Evolutionary conservation across 805 yeast species (phyloP), one percentile per base, ranked within the genome.

Genomic region (Starmerella apicola): DNA sequence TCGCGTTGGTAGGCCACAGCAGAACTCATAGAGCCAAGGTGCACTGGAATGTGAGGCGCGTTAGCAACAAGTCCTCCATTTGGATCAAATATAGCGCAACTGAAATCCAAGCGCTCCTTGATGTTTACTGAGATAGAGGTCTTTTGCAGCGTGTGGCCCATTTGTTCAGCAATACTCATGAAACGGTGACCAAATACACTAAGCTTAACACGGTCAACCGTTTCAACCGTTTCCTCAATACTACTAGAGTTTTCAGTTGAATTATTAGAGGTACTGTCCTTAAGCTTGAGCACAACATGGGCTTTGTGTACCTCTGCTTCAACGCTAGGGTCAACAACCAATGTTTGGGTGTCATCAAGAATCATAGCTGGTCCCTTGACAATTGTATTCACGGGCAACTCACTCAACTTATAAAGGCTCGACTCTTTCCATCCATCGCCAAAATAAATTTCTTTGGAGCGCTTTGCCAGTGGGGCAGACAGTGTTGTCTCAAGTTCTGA

Each of bases 101-200:
- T 78, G 57, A 79, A 82, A 56, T 82, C 94, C 26, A 81, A 61
- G 38, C 94, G 64, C 55, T 82, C 94, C 54, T 82, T 82, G 29
- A 82, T 86, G 53, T 82, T 82, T 2, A 86, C 80, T 4, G 84
- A 76, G 8, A 82, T 84, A 2, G 88, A 69, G 0, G 91, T 82
- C 59, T 79, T 78, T 48, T 81, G 80, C 40, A 82, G 63, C 4
- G 86, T 78, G 27, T 71, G 71, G 28, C 93, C 88, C 94, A 82
- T 82, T 54, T 80, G 88, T 51, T 82, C 93, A 7, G 94, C 94
- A 57, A 83, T 81, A 46, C 83, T 84, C 88, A 82, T 81, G 57
- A 82, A 82, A 44, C 93, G 65, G 57, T 81, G 85, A 25, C 83
- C 78, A 59, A 82, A 82, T 19, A 82, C 78, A 0, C 93, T 79